A percentile compares a stretch with the other conserved stretches of the same genome.
These are phyloP conservation scores for Helicosporidium sp. DNA, from an alignment of 139 green algal species.

Conservation along the genomic window DNA sequence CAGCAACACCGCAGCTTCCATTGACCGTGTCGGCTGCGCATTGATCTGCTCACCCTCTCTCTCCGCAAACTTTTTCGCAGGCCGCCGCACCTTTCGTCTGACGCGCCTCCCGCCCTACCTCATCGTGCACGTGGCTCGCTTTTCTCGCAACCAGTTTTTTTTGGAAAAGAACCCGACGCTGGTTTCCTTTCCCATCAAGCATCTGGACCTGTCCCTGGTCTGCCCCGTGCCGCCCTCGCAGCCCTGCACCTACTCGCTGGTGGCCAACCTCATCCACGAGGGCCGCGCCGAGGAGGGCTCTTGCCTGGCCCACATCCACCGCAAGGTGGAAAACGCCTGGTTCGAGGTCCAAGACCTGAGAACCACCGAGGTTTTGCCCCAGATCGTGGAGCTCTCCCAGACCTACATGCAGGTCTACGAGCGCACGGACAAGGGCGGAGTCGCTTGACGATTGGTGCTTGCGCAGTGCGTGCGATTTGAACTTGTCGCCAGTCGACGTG, in stretches of 20 bases:
- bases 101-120: conserved; percentile 65
- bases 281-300: conserved; percentile 37
- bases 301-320: conserved; percentile 63
- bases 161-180: conserved; percentile 93
- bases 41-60: too few relatives aligned
- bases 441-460: too few relatives aligned
- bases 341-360: conserved; percentile 78
- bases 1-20: too few relatives aligned
- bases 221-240: neutral
- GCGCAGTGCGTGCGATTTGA: too few relatives aligned
- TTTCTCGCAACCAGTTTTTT: conserved; percentile 79
- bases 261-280: conserved; percentile 76
- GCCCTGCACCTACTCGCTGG: conserved; percentile 56
- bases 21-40: too few relatives aligned
- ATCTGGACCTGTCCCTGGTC: conserved; percentile 51
- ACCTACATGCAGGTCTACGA: conserved; percentile 42
- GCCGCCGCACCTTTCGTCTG: conserved; percentile 54
- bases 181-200: conserved; percentile 92
- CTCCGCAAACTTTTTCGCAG: too few relatives aligned
- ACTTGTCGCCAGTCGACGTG: too few relatives aligned
- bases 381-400: conserved; percentile 83
- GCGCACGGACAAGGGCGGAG: too few relatives aligned
- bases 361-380: conserved; percentile 78
- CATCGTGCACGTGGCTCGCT: conserved; percentile 72
- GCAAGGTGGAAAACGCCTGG: conserved; percentile 45